Base-by-base conservation (phyloP, 2,329 filamentous ascomycete species). In the Monosporascus sp. region DNA sequence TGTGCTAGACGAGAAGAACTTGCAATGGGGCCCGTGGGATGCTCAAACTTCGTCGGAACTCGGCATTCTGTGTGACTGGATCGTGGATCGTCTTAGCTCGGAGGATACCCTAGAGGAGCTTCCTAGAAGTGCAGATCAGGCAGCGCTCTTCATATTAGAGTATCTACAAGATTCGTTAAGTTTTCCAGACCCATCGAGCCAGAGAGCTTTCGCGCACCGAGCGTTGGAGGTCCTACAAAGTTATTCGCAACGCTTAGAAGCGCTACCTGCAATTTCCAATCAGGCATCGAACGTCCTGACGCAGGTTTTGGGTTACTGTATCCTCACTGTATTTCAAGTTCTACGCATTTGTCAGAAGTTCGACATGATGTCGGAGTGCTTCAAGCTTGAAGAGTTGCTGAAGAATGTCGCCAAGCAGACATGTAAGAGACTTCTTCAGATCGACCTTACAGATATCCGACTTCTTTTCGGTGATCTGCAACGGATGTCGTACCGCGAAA, bases 1-100 rank as follows among this genome's bases (percentile, higher is more conserved):
- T 53, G 65, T 67, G 31, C 65, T 86, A 6, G 78, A 74, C 14
- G 72, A 75, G 6, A 75, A 78, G 53, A 62, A 63, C 0, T 71
- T 86, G 6, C 67, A 67, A 52, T 87, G 84, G 83, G 75, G 73
- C 7, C 46, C 58, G 2, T 87, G 84, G 83, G 71, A 82, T 57
- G 77, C 79, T 9, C 73, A 73, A 35, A 75, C 77, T 2, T 85
- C 83, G 1, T 85, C 83, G 3, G 82, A 87, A 58, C 59, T 86
- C 20, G 83, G 83, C 2, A 72, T 85, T 39, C 67, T 84, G n/a
- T 70, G 84, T 53, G 83, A 87, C 64, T 82, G 76, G 65, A 68
- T 86, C 35, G 64, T 70, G 11, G 81, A 84, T 37, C 71, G 78
- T 46, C 53, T 69, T 37, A 68, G 58, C 48, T 48, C 56, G 9